Base-by-base conservation (phyloP, 2,329 filamentous ascomycete genomes). In the Calonectria pteridis region DNA sequence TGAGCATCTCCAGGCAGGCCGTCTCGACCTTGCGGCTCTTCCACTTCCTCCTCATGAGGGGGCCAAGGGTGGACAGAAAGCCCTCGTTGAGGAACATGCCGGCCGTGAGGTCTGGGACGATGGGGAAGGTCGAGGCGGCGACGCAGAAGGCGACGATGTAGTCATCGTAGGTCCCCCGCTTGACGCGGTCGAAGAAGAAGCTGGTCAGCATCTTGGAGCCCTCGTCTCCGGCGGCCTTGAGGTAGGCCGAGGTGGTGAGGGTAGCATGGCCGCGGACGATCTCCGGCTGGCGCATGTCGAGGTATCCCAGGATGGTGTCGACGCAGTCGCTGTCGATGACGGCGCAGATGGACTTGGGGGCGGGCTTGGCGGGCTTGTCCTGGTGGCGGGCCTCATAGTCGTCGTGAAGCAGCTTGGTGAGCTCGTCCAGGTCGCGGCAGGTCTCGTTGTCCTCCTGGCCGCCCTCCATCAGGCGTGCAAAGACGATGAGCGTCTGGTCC, bases 91-190 rank as follows among this genome's bases (percentile, higher is more conserved):
- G 90, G 83, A 99, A 98, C 46, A 98, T 88, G 73, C 92, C 89
- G 4, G 94, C 89, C 2, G 93, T 94, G 53, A 94, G 90, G 69
- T 93, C 90, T 4, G 95, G 94, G 3, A 94, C 92, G 67, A 99
- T 90, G 1, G 97, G 96, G 82, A 99, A 99, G 11, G 97, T 91
- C 28, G 93, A 92, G 2, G 95, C 92, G 7, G 95, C 95, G n/a
- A 96, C 95, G 67, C 96, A 98, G 83, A 98, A 98, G 7, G 96
- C 96, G 64, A 97, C 89, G 69, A 98, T 95, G 77, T 97, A 91
- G 84, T 98, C 95, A 80, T 98, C 96, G 76, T 95, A 94, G 29
- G 94, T 96, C 67, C 93, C 93, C 76, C 93, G 92, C 77, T 90
- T 86, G 20, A 98, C 88, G 67, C 93, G 92, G 20, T 90, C 87